Base-by-base conservation (phyloP, 1,139 yeast genomes). In the Debaryomyces sp. region DNA sequence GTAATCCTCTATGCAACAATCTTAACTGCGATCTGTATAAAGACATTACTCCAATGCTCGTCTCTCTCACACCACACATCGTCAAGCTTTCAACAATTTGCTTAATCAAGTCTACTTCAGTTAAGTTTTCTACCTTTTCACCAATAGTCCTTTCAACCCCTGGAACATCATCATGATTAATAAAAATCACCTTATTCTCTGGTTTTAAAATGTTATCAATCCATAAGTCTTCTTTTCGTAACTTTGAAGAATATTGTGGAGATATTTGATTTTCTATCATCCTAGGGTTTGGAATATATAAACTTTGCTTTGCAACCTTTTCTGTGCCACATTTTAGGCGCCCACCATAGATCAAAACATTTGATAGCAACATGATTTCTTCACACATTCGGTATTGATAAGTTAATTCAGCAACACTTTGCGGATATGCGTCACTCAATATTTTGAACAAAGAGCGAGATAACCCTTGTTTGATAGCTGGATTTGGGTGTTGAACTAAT, bases 331-430 rank as follows among this genome's bases (percentile, higher is more conserved):
- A 89, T 55, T 82, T 83, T 47, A 94, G 75, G 50, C 84, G 70
- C 10, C 90, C 89, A 12, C 84, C 77, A 62, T 94, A 95, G 6
- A 94, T 83, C 56, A 95, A 77, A 24, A 78, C 80, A 62, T 94
- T 94, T 0, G 96, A 87, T 27, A 94, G 69, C 38, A 81, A 70
- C 96, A 92, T 90, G 41, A 94, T 87, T 51, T 92, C 98, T 33
- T 78, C 73, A 65, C 96, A 87, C 99, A 94, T 94, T 51, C 99
- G 75, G 64, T 95, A 94, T 64, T 94, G 99, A 54, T 83, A 80
- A 0, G 90, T 83, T 45, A 94, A 72, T 55, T 87, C 91, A 6
- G 81, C 84, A 10, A 91, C 86, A 43, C 89, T 78, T 21, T 78
- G 71, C 0, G 97, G 97, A 56, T 85, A 85, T 1, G 69, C 70